Evolutionary conservation across 2,329 filamentous ascomycete genomes (phyloP).

Genomic region (Penicillium sp.): DNA sequence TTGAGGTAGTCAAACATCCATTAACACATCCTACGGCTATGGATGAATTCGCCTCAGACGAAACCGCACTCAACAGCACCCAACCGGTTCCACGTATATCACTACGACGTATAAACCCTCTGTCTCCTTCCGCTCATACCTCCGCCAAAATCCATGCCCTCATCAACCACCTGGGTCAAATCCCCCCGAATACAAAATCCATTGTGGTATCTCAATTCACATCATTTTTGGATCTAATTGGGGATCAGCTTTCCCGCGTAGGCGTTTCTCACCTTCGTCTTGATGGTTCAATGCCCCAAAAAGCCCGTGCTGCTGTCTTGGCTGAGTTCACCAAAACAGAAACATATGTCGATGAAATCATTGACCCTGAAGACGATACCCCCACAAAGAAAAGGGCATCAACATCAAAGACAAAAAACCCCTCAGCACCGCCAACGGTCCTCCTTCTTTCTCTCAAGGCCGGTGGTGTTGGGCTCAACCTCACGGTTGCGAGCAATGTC

Average conservation of each 20-base stretch:
- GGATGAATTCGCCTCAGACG: conserved; percentile 44
- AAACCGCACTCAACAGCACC: conserved; percentile 41
- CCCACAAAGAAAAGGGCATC: conserved; percentile 1
- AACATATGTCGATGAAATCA: conserved; percentile 39
- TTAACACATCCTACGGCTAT: conserved; percentile 49
- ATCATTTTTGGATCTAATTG: conserved; percentile 89
- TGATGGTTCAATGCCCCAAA: conserved; percentile 88
- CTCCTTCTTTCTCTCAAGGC: conserved; percentile 84
- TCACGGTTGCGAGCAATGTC: conserved; percentile 85
- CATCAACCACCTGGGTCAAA: conserved; percentile 71
- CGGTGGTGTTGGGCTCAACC: conserved; percentile 89
- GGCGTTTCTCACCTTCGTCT: conserved; percentile 83
- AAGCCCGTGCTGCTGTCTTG: conserved; percentile 77
- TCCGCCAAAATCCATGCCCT: conserved; percentile 88
- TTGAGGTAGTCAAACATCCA: conserved; percentile 83
- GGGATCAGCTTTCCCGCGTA: conserved; percentile 72
- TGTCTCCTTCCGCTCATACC: conserved; percentile 61
- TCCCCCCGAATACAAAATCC: conserved; percentile 77
- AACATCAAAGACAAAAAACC: conserved; percentile 7
- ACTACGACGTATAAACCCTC: conserved; percentile 63
- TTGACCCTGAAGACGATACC: conserved; percentile 39
- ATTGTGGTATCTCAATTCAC: conserved; percentile 98
- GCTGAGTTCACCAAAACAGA: conserved; percentile 66
- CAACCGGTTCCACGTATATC: conserved; percentile 57
- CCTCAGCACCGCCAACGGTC: conserved; percentile 51